A percentile compares a stretch with the other conserved stretches of the same genome.
Conservation (phyloP, 2,329 filamentous ascomycete species). For the Fusarium metavorans region DNA sequence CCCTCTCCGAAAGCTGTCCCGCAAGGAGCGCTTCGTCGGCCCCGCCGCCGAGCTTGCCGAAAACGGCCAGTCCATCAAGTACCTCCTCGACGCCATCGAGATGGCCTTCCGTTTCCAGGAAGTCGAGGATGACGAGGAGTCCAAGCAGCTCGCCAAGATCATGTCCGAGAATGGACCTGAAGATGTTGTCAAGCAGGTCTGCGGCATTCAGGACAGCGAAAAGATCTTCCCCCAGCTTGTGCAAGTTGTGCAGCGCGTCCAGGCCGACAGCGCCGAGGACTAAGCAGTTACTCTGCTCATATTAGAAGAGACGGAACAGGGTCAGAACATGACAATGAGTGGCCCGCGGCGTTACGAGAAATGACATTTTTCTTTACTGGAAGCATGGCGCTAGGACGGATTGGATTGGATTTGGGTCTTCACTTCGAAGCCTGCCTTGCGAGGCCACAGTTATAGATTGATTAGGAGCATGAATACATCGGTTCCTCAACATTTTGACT, state of each 20-base stretch:
- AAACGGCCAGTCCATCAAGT: conserved; percentile 77
- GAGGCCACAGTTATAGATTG: conserved; percentile 34
- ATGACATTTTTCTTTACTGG: conserved; percentile 32
- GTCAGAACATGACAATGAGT: conserved; percentile 16
- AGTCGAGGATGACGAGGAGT: conserved; percentile 92
- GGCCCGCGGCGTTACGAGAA: conserved; percentile 41
- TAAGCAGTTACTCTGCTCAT: conserved; percentile 38
- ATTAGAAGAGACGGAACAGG: conserved; percentile 26
- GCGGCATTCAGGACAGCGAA: conserved; percentile 81
- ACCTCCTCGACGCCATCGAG: conserved; percentile 85
- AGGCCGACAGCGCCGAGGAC: conserved; percentile 68
- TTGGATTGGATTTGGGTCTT: conserved; percentile 32
- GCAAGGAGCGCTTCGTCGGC: conserved; percentile 95
- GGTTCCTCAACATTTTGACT: conserved; percentile 15
- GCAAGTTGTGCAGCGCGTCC: conserved; percentile 85
- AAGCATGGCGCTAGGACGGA: conserved; percentile 45
- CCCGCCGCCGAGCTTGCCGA: conserved; percentile 92
- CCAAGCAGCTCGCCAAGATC: conserved; percentile 84
- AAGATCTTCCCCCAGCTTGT: conserved; percentile 82
- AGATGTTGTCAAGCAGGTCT: conserved; percentile 83
- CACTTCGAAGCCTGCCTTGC: conserved; percentile 1
- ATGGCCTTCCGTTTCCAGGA: conserved; percentile 97
- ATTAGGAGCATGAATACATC: conserved; percentile 30
- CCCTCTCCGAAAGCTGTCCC: conserved; percentile 90
- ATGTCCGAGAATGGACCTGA: conserved; percentile 80